Base-by-base conservation (phyloP, 768 basidiomycete genomes). In the Xanthoconium stramineum region DNA sequence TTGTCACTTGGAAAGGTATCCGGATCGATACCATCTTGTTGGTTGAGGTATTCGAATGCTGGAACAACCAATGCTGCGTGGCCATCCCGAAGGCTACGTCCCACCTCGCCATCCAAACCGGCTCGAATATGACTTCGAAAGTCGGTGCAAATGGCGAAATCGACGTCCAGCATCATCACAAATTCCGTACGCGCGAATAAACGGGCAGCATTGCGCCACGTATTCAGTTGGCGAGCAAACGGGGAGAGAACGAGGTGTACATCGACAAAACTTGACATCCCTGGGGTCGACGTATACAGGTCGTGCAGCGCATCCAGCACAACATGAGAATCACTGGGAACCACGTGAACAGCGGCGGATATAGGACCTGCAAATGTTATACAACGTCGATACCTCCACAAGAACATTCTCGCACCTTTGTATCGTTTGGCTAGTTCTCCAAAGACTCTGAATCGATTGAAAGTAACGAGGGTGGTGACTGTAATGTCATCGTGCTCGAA, bases 111-210 rank as follows among this genome's bases (percentile, higher is more conserved):
- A 4, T 58, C 56, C 48, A 70, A 63, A 61, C 76, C 76, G 12
- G 72, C 72, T 50, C 77, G 79, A 58, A 91, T 74, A 10, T 81
- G 76, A 30, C 72, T 67, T 55, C 88, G 80, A 70, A 92, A 90
- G 73, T 91, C 84, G 46, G 93, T 93, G 69, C 91, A 92, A 12
- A 89, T 71, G 33, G 81, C 86, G 69, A 95, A 94, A 69, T 94
- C 92, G 58, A 94, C 86, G 68, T 95, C 94, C 50, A 94, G 83
- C 86, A 94, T 89, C 85, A 94, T 89, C 55, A 94, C 82, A 61
- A 83, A 91, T 60, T 88, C 82, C 9, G 93, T 93, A 14, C 90
- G 81, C 5, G 91, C 86, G 64, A 92, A 91, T 49, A 91, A 75
- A 40, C 93, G 83, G 4, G 92, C 93, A 42, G 85, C 81, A 68